Conservation (phyloP, 129 eudicot genomes). For the Pseudognaphalium luteoalbum region DNA sequence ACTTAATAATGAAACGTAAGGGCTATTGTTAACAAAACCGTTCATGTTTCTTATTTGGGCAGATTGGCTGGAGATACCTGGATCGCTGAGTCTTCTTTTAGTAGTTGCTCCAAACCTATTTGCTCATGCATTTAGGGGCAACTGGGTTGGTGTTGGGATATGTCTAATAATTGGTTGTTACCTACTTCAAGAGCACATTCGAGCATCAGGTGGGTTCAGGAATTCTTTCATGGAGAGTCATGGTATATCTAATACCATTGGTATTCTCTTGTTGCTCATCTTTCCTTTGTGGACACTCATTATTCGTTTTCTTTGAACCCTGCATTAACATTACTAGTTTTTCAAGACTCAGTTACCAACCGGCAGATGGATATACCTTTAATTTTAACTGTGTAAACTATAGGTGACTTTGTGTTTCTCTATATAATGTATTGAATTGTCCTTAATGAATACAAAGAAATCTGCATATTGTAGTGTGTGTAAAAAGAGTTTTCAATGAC, state of each 20-base stretch:
- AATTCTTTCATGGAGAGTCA: constrained; percentile 65
- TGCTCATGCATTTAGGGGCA: constrained; percentile 44
- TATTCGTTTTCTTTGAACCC: neutral
- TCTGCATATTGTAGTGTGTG: too few species aligned
- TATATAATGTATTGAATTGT: too few species aligned
- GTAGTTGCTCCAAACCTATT: constrained; percentile 67
- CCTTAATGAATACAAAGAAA: too few species aligned
- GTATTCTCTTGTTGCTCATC: constrained; percentile 65
- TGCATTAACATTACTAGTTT: neutral
- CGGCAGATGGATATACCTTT: neutral
- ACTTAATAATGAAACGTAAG: too few species aligned
- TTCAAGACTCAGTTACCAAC: neutral
- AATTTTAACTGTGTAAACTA: neutral
- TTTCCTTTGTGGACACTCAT: constrained; percentile 59
- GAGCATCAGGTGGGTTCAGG: constrained; percentile 77
- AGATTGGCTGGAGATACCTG: constrained; percentile 85
- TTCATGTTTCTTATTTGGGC: neutral
- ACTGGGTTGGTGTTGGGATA: constrained; percentile 61
- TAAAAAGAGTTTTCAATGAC: too few species aligned
- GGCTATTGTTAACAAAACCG: too few species aligned
- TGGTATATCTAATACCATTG: constrained; percentile 87
- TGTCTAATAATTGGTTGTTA: constrained; percentile 72
- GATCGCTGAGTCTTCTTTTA: constrained; percentile 69
- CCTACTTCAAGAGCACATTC: constrained; percentile 86
- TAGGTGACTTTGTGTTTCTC: neutral